Evolutionary conservation across 176 grass and related monocot species (phyloP).

Genomic region (Pontederia paniculata): DNA sequence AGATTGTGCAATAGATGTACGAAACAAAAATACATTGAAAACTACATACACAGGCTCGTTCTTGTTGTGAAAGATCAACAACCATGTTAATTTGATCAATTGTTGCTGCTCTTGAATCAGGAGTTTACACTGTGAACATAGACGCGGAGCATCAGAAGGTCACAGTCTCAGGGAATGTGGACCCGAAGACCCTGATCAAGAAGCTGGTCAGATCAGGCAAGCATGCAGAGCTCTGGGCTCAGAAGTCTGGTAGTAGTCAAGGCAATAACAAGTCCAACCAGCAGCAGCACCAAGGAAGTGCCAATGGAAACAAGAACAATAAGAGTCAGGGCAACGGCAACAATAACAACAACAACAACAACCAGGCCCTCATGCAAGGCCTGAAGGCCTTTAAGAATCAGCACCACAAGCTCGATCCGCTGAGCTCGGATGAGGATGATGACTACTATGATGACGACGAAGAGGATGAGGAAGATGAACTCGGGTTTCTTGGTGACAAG

Average conservation of each 20-base stretch:
- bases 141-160: conserved; percentile 90
- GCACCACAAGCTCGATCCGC: conserved; percentile 47
- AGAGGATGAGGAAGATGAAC: conserved; percentile 45
- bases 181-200: conserved; percentile 58
- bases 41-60: neutral
- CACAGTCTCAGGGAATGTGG: conserved; percentile 61
- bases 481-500: conserved; percentile 47
- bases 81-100: neutral
- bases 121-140: conserved; percentile 69
- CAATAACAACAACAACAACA: conserved; percentile 33
- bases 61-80: neutral
- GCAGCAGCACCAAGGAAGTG: conserved; percentile 18
- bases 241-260: conserved; percentile 42
- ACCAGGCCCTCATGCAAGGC: conserved; percentile 56
- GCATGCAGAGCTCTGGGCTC: conserved; percentile 78
- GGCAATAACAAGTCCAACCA: conserved; percentile 32
- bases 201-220: conserved; percentile 81
- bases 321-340: conserved; percentile 33
- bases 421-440: conserved; percentile 55
- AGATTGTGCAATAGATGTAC: too few relatives aligned
- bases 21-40: too few relatives aligned
- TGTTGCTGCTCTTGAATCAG: conserved; percentile 23
- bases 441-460: conserved; percentile 47
- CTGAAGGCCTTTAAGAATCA: conserved; percentile 85
- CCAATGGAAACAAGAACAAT: conserved; percentile 19